A percentile compares a stretch with the other conserved stretches of the same genome.
Conservation (phyloP, 768 basidiomycete species). For the Mycena capillaripes region DNA sequence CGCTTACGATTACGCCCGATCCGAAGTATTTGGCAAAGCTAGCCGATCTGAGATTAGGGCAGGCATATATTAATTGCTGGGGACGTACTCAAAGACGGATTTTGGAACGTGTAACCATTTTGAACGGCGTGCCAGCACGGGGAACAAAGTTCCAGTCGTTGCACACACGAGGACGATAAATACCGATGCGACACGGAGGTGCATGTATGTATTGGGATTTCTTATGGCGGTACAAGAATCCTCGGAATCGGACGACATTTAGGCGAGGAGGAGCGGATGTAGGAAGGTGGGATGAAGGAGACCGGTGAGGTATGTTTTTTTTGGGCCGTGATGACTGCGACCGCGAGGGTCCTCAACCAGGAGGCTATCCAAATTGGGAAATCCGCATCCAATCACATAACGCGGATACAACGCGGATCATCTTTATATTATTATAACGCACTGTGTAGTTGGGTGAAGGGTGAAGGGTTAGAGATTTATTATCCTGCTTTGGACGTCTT, state of each 20-base stretch:
- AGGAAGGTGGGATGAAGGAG: no score
- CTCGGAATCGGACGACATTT: constrained; percentile 23
- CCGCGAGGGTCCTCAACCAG: constrained; percentile 17
- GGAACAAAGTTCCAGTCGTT: constrained; percentile 65
- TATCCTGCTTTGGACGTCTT: no score
- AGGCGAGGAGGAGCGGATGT: background rate
- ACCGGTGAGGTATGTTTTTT: constrained; percentile 8
- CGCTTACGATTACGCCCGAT: constrained; percentile 86
- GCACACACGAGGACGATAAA: constrained; percentile 68
- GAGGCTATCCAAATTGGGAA: no score
- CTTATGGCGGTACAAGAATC: constrained; percentile 55
- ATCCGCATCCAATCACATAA: no score
- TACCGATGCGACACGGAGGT: constrained; percentile 66
- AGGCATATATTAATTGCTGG: background rate
- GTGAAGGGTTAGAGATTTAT: no score
- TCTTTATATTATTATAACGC: no score
- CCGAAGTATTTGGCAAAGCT: constrained; percentile 95
- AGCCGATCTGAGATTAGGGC: background rate
- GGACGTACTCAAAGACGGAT: constrained; percentile 64
- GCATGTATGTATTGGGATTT: constrained; percentile 52
- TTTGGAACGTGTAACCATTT: constrained; percentile 56
- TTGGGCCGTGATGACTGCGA: background rate
- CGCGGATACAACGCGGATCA: no score
- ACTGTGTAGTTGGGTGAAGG: no score
- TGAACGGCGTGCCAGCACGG: constrained; percentile 60